Percentiles rank a stretch among this genome's conserved stretches.
Conservation (phyloP, 306 rosid species). For the Urtica urens region DNA sequence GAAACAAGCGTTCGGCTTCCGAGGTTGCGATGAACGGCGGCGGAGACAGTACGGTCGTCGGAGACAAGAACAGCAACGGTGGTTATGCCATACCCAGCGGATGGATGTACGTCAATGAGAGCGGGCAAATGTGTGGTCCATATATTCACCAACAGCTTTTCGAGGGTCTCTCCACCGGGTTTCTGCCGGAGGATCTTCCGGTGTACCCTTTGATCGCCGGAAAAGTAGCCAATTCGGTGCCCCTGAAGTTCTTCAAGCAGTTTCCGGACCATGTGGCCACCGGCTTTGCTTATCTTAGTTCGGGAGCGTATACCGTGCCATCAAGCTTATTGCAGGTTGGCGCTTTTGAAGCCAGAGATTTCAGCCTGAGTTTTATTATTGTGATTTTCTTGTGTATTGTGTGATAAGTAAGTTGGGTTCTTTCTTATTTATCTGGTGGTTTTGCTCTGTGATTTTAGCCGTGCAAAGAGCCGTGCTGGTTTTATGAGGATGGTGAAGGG, state of each 20-base stretch:
- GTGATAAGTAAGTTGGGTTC: no score
- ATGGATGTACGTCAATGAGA: conserved; percentile 91
- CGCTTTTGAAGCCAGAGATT: conserved; percentile 5
- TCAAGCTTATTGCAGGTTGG: no score
- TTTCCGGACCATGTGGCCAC: conserved; percentile 85
- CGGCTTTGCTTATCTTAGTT: conserved; percentile 56
- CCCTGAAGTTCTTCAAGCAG: conserved; percentile 82
- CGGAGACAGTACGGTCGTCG: no score
- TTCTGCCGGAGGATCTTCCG: conserved; percentile 84
- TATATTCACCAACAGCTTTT: conserved; percentile 73
- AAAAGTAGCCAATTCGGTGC: conserved; percentile 52
- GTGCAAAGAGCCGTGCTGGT: conserved; percentile 60
- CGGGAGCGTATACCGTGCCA: conserved; percentile 29
- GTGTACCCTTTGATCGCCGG: conserved; percentile 78
- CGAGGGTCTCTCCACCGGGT: conserved; percentile 75
- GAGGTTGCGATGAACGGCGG: no score
- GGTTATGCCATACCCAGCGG: conserved; percentile 37
- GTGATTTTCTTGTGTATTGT: no score
- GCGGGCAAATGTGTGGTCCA: conserved; percentile 94
- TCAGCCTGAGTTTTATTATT: neutral
- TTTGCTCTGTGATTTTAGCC: no score
- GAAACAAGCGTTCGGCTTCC: no score
- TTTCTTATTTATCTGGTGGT: no score
- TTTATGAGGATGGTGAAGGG: conserved; percentile 62
- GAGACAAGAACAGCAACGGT: no score